These are phyloP conservation scores for Lichtheimia hyalospora DNA, from an alignment of 371 early-diverging fungal species.

Conservation along the genomic window DNA sequence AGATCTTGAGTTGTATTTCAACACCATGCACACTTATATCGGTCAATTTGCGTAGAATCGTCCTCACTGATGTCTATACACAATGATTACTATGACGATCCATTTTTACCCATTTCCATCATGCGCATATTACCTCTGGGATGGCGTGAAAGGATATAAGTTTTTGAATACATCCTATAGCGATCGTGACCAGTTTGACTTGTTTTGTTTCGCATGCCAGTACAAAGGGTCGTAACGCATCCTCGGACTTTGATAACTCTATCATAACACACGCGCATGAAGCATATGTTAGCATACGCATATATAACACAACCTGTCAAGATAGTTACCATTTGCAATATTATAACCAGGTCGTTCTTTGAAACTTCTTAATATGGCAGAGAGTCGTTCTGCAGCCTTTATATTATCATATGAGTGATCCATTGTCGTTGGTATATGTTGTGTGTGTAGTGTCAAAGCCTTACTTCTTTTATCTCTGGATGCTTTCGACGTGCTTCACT, in stretches of 20 bases:
- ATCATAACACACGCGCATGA: too few relatives aligned
- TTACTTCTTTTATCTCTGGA: slow-evolving; percentile 95
- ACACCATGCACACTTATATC: slow-evolving; percentile 72
- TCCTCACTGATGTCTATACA: slow-evolving; percentile 63
- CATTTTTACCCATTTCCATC: not conserved
- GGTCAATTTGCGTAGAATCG: slow-evolving; percentile 70
- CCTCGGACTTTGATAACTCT: slow-evolving; percentile 84
- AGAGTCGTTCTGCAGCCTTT: slow-evolving; percentile 62
- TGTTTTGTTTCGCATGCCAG: slow-evolving; percentile 90
- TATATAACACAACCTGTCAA: not conserved
- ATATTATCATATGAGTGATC: not conserved
- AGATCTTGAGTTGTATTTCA: slow-evolving; percentile 90
- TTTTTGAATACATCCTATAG: slow-evolving; percentile 87
- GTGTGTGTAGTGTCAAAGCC: not conserved
- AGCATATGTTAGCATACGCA: not conserved
- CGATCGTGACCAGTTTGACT: slow-evolving; percentile 79
- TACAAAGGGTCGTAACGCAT: slow-evolving; percentile 85
- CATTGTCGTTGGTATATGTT: not conserved
- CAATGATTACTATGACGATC: not conserved
- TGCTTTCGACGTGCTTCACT: slow-evolving; percentile 88
- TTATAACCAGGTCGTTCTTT: slow-evolving; percentile 59
- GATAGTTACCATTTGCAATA: slow-evolving; percentile 56
- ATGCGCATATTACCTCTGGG: slow-evolving; percentile 59
- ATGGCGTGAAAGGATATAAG: slow-evolving; percentile 85
- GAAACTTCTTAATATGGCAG: slow-evolving; percentile 58